phyloP scores from a whole-genome alignment of 2,329 filamentous ascomycete genomes.

The Fusarium coicis region DNA sequence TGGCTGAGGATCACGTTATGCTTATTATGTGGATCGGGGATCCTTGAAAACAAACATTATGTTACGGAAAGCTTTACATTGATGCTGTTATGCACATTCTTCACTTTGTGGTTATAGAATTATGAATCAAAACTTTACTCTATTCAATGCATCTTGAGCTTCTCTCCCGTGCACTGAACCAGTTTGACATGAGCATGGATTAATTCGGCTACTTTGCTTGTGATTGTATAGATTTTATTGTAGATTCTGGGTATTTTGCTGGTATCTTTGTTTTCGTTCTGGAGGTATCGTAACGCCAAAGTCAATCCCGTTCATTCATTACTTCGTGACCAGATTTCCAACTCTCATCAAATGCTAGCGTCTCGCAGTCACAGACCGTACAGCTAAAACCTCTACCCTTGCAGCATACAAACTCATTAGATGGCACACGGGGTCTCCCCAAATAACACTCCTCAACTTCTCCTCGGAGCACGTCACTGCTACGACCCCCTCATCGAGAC shows the following conservation, averaged over 20 bases:
- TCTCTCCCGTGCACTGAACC: background rate
- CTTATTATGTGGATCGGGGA: background rate
- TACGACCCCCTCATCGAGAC: slow-evolving; percentile 69
- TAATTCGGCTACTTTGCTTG: background rate
- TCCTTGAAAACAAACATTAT: background rate
- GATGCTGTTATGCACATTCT: background rate
- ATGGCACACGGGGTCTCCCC: slow-evolving; percentile 85
- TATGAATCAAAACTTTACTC: slow-evolving; percentile 9
- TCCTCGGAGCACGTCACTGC: slow-evolving; percentile 76
- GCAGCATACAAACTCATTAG: slow-evolving; percentile 81
- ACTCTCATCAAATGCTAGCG: background rate
- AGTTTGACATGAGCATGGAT: no score
- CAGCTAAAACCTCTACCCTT: slow-evolving; percentile 77
- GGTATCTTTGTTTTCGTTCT: slow-evolving; percentile 21
- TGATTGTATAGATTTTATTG: background rate
- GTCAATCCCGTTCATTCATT: slow-evolving; percentile 2
- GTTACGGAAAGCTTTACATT: background rate
- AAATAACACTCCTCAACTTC: slow-evolving; percentile 75
- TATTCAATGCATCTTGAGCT: background rate
- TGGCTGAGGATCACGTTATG: background rate
- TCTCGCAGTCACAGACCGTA: slow-evolving; percentile 58
- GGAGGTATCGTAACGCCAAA: slow-evolving; percentile 29
- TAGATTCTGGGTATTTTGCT: slow-evolving; percentile 12
- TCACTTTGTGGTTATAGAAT: slow-evolving; percentile 12
- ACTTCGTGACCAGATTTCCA: slow-evolving; percentile 13